phyloP scores from a whole-genome alignment of 352 stramenopile species.

The Pythium rishiriense region DNA sequence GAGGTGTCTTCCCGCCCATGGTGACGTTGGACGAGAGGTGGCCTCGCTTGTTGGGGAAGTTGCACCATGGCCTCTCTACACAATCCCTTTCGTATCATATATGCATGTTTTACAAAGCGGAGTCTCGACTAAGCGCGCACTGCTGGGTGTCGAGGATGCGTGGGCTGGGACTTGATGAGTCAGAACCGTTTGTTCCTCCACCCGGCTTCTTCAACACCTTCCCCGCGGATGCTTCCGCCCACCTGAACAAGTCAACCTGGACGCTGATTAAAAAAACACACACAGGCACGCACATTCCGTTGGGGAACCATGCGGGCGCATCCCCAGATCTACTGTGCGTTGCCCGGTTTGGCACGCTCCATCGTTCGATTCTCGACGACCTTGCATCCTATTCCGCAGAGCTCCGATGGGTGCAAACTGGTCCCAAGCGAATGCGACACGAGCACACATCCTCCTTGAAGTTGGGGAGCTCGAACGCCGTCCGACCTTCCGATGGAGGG shows the following conservation, averaged over 20 bases:
- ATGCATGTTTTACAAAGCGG: too few species aligned
- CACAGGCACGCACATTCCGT: too few species aligned
- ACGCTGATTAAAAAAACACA: conserved; percentile 14
- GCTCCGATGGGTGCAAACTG: conserved; percentile 1
- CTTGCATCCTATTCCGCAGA: neutral
- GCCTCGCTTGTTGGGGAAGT: neutral
- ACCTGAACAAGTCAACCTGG: conserved; percentile 9
- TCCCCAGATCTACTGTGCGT: too few species aligned
- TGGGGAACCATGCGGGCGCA: too few species aligned
- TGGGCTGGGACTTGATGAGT: neutral
- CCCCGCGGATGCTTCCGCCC: neutral
- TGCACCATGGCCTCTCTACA: neutral
- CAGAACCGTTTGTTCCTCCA: neutral
- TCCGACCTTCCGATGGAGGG: conserved; percentile 1
- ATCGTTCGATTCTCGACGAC: neutral
- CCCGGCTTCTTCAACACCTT: neutral
- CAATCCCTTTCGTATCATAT: neutral
- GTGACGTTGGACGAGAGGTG: too few species aligned
- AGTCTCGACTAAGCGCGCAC: neutral
- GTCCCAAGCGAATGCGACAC: neutral
- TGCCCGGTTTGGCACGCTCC: too few species aligned
- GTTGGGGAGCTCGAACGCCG: neutral
- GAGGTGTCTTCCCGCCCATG: neutral
- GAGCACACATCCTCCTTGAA: neutral
- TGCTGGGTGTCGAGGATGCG: too few species aligned